Evolutionary conservation across 2,329 filamentous ascomycete species (phyloP).

Genomic region (Byssochlamys sp.): DNA sequence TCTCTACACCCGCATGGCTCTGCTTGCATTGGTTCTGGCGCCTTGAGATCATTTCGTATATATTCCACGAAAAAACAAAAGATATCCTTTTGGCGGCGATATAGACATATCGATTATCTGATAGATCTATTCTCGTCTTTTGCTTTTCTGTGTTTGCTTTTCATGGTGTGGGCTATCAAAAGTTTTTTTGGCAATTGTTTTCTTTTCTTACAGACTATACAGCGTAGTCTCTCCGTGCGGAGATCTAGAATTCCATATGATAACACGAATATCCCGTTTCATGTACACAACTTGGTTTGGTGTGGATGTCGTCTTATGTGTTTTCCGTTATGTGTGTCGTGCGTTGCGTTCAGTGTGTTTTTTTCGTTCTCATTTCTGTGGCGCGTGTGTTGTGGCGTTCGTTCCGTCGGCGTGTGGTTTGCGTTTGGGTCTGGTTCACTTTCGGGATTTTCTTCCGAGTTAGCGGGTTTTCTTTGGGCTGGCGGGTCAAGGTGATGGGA

Average conservation of each 20-base stretch:
- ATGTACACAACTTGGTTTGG: background rate
- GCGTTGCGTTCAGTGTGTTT: background rate
- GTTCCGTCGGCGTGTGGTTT: background rate
- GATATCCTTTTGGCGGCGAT: background rate
- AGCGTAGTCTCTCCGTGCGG: background rate
- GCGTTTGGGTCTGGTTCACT: background rate
- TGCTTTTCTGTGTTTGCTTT: background rate
- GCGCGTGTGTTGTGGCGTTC: background rate
- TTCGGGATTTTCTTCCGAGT: background rate
- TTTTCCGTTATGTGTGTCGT: background rate
- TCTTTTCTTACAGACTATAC: background rate
- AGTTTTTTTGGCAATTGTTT: background rate
- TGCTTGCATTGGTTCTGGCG: slow-evolving; percentile 85
- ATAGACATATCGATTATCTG: background rate
- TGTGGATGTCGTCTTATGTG: background rate
- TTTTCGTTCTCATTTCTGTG: background rate
- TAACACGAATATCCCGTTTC: background rate
- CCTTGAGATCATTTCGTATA: slow-evolving; percentile 19
- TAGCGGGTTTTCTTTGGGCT: background rate
- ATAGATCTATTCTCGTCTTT: background rate
- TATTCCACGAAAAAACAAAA: background rate
- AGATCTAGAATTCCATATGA: background rate
- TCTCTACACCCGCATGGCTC: slow-evolving; percentile 93
- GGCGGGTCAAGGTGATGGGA: background rate
- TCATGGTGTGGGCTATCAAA: background rate